Conservation (phyloP, 108 stramenopile species). For the Craspedostauros australis region DNA sequence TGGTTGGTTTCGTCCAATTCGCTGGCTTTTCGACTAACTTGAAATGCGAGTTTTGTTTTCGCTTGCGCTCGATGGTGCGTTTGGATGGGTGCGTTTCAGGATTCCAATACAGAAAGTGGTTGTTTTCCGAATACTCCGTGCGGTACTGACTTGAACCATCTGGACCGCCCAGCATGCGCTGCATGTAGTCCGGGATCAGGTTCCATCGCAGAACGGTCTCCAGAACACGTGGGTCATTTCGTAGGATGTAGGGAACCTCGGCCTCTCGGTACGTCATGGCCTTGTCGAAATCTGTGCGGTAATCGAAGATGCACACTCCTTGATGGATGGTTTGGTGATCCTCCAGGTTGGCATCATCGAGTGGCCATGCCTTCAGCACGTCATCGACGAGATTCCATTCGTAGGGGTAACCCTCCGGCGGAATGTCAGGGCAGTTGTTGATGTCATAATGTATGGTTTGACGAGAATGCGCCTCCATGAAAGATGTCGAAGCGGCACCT, state of each 20-base stretch:
- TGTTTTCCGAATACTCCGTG: conserved; percentile 76
- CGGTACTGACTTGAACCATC: conserved; percentile 37
- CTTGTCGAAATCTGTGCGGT: conserved; percentile 73
- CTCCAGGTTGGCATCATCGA: conserved; percentile 39
- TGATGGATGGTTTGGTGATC: conserved; percentile 45
- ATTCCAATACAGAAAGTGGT: conserved; percentile 97
- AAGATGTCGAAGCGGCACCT: background rate
- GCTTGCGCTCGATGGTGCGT: background rate
- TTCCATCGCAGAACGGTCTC: conserved; percentile 84
- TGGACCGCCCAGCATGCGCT: conserved; percentile 51
- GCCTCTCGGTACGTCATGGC: conserved; percentile 75
- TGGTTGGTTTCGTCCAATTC: conserved; percentile 72
- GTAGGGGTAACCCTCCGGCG: conserved; percentile 66
- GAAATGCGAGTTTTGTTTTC: conserved; percentile 14
- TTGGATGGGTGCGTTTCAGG: background rate
- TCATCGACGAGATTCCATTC: conserved; percentile 47
- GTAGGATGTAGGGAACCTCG: conserved; percentile 96
- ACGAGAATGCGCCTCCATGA: too few species aligned
- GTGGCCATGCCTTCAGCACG: conserved; percentile 49
- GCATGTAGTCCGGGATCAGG: conserved; percentile 62
- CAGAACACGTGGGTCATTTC: conserved; percentile 84
- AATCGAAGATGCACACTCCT: conserved; percentile 81
- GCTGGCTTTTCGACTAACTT: conserved; percentile 8
- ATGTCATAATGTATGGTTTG: too few species aligned
- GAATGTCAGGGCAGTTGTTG: conserved; percentile 70